These are phyloP conservation scores for Candida rishiriensis DNA, from an alignment of 805 yeast species.

Conservation along the genomic window DNA sequence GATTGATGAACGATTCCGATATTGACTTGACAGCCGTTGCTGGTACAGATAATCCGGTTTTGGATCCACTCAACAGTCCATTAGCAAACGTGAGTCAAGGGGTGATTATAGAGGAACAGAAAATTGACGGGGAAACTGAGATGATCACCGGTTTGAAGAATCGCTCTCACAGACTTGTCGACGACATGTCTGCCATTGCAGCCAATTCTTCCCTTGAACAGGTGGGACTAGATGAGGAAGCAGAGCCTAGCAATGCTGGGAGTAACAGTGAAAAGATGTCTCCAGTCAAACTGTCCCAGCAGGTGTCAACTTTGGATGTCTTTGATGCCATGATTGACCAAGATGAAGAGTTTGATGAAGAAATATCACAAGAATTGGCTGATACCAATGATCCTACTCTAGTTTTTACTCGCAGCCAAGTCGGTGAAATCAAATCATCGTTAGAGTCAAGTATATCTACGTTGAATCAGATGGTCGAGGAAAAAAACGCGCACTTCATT, in stretches of 20 bases:
- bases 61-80: constrained; percentile 25
- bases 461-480: constrained; percentile 8
- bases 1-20: constrained; percentile 19
- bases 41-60: constrained; percentile 10
- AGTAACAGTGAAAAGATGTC: constrained; percentile 20
- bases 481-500: constrained; percentile 6
- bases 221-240: constrained; percentile 3
- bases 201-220: constrained; percentile 18
- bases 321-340: constrained; percentile 19
- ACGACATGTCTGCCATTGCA: constrained; percentile 20
- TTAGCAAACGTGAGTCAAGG: constrained; percentile 29
- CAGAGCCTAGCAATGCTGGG: constrained; percentile 8
- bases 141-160: constrained; percentile 18
- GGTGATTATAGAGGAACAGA: constrained; percentile 17
- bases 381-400: constrained; percentile 12
- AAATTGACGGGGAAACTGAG: constrained; percentile 25
- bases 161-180: constrained; percentile 5
- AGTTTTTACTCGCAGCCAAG: constrained; percentile 14
- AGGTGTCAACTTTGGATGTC: constrained; percentile 17
- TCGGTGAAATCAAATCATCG: constrained; percentile 17
- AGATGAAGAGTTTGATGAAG: constrained; percentile 15
- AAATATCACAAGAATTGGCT: constrained; percentile 2
- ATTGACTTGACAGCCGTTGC: constrained; percentile 12
- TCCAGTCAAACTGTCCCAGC: constrained; percentile 20
- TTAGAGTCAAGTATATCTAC: constrained; percentile 9